Percentiles rank a stretch among this genome's conserved stretches.
These are phyloP conservation scores for Chaetoceros tenuissimus DNA, from an alignment of 108 stramenopile species.

Conservation along the genomic window DNA sequence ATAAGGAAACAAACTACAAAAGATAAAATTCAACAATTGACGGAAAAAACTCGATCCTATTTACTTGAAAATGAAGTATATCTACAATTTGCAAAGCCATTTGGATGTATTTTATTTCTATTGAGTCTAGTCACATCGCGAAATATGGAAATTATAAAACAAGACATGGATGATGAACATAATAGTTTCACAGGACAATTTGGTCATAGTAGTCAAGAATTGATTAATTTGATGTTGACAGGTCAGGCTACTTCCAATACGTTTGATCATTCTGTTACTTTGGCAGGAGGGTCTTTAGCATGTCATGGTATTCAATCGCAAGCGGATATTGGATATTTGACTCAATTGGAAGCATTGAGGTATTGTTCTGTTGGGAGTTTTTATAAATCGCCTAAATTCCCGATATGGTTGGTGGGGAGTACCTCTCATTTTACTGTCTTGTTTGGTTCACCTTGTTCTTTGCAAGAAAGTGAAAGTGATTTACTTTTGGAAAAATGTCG, in stretches of 20 bases:
- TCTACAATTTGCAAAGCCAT: too few relatives aligned
- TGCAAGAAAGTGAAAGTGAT: constrained; percentile 62
- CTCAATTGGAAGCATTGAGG: constrained; percentile 64
- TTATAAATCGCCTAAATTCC: constrained; percentile 73
- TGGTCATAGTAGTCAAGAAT: constrained; percentile 84
- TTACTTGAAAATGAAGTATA: too few relatives aligned
- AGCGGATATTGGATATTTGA: constrained; percentile 74
- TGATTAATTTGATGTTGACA: constrained; percentile 75
- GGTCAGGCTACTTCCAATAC: constrained; percentile 80
- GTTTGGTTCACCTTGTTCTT: constrained; percentile 52
- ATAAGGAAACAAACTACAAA: too few relatives aligned
- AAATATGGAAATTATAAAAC: neutral
- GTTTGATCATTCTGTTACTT: constrained; percentile 66
- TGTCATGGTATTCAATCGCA: constrained; percentile 68
- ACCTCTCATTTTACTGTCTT: constrained; percentile 76
- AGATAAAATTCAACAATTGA: too few relatives aligned
- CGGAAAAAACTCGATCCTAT: too few relatives aligned
- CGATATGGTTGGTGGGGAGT: constrained; percentile 80
- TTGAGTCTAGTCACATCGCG: neutral
- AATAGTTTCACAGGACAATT: constrained; percentile 63
- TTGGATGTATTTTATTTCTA: neutral
- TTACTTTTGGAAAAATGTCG: constrained; percentile 61
- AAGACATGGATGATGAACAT: constrained; percentile 69
- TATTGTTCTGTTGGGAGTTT: constrained; percentile 76
- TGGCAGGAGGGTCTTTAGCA: constrained; percentile 48